Conservation (phyloP, 2,329 filamentous ascomycete genomes). For the Colletotrichum gloeosporioides region DNA sequence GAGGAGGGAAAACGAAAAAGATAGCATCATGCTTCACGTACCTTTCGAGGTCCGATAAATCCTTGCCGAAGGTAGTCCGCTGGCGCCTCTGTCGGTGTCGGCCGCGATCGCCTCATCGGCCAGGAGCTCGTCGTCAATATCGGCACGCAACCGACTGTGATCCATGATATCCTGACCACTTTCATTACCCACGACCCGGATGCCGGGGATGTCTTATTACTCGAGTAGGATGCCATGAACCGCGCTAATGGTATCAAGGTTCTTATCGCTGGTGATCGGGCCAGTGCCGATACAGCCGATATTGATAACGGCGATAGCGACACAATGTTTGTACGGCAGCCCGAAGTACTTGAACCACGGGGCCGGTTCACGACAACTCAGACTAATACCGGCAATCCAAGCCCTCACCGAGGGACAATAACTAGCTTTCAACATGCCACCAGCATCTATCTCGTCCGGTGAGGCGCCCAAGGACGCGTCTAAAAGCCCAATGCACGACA, state of each 20-base stretch:
- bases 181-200: not conserved
- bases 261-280: not conserved
- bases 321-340: not conserved
- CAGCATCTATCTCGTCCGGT: not conserved
- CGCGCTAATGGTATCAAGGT: not conserved
- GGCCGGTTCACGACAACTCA: not conserved
- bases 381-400: not conserved
- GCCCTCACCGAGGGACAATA: not conserved
- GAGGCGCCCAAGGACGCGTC: not conserved
- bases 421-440: not conserved
- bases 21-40: not conserved
- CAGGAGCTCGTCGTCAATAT: not conserved
- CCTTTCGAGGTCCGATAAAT: not conserved
- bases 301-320: not conserved
- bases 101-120: not conserved
- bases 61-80: not conserved
- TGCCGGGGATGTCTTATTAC: not conserved
- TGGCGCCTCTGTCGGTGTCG: not conserved
- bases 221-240: not conserved
- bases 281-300: not conserved
- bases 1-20: not conserved
- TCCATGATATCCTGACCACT: not conserved
- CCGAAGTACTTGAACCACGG: not conserved
- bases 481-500: not conserved
- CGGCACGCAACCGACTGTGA: not conserved